Evolutionary conservation across 2,329 filamentous ascomycete genomes (phyloP).

Genomic region (Xylaria sp.): DNA sequence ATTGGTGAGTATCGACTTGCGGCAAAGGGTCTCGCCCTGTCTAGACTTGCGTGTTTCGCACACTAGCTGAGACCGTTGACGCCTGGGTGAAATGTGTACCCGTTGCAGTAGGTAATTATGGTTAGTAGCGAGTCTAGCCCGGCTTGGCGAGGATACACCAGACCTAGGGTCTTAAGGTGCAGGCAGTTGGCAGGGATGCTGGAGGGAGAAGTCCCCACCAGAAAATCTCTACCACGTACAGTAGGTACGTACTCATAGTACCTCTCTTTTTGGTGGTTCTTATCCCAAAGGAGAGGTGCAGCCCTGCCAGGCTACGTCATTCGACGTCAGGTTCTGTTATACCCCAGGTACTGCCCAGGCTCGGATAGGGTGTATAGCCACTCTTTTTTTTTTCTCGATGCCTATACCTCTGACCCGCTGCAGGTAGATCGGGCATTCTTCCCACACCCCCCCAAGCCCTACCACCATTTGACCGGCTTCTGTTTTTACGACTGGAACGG

Average conservation of each 20-base stretch:
- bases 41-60: conserved; percentile 25
- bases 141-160: conserved; percentile 21
- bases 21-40: conserved; percentile 28
- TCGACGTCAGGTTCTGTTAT: conserved; percentile 5
- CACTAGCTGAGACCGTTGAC: not conserved
- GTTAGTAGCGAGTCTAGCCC: conserved; percentile 18
- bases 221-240: conserved; percentile 10
- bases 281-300: conserved; percentile 17
- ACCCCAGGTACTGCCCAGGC: not conserved
- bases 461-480: not conserved
- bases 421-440: not conserved
- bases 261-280: not conserved
- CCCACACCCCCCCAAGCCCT: conserved; percentile 7
- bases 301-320: conserved; percentile 21
- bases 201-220: not conserved
- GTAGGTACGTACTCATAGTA: not conserved
- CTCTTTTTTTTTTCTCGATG: not conserved
- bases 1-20: conserved; percentile 19
- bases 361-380: not conserved
- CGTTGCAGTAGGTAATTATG: not conserved
- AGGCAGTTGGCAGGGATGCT: not conserved
- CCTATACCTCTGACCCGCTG: not conserved
- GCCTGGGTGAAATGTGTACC: conserved; percentile 3
- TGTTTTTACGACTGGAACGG: not conserved
- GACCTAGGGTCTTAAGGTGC: no score